Evolutionary conservation across 495 filamentous ascomycete species (phyloP).

Genomic region (Glarea lozoyensis): DNA sequence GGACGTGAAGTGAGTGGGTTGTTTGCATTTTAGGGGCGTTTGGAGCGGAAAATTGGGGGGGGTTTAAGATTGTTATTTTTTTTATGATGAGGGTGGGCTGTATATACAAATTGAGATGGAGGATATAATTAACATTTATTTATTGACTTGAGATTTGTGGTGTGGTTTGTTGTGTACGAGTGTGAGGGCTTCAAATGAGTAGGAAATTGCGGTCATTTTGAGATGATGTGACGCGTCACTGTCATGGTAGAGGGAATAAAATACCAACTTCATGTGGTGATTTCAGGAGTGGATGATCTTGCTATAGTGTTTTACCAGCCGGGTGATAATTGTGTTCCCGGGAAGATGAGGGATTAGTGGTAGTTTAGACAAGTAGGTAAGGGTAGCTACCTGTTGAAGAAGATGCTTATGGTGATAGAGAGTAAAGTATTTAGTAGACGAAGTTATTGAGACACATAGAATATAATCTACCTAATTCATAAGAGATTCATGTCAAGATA

Average conservation of each 20-base stretch:
- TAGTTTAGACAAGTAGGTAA: no score
- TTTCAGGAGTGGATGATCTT: no score
- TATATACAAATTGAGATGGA: background rate
- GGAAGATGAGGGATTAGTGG: no score
- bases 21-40: background rate
- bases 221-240: constrained; percentile 7
- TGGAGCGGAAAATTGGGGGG: background rate
- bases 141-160: background rate
- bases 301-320: no score
- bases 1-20: background rate
- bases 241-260: constrained; percentile 10
- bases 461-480: no score
- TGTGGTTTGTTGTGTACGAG: background rate
- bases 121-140: background rate
- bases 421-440: no score
- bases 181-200: background rate
- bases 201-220: constrained; percentile 10
- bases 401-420: no score
- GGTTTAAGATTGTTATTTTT: background rate
- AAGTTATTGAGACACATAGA: no score
- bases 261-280: no score
- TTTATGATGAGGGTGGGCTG: background rate
- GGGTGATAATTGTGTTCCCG: no score
- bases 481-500: no score
- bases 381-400: no score